Conservation (phyloP, 1,284 basidiomycete species). For the Anthracocystis panici-leucophaei region DNA sequence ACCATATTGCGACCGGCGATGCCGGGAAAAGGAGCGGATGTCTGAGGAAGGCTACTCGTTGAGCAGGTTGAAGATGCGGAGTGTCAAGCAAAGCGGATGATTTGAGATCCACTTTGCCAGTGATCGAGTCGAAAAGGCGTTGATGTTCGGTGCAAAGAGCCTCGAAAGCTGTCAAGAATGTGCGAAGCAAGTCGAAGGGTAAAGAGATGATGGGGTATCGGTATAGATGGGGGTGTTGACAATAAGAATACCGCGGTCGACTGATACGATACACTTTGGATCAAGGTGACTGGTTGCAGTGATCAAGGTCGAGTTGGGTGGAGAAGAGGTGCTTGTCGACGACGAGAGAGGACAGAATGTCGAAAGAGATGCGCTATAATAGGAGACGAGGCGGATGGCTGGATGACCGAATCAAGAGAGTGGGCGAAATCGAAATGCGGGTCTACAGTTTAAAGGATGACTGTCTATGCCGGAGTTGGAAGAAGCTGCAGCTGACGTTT, state of each 20-base stretch:
- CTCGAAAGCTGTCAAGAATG: not conserved
- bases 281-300: not conserved
- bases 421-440: conserved; percentile 1
- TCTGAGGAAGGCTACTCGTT: not conserved
- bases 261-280: not conserved
- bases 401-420: not conserved
- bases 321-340: not conserved
- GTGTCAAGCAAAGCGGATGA: not conserved
- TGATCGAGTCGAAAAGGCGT: too few relatives aligned
- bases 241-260: not conserved
- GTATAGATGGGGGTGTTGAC: not conserved
- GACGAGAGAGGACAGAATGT: not conserved
- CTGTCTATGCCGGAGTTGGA: conserved; percentile 1
- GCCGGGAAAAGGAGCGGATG: conserved; percentile 16
- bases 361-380: not conserved
- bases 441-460: conserved; percentile 6
- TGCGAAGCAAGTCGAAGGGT: not conserved
- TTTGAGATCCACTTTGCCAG: too few relatives aligned
- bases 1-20: conserved; percentile 49
- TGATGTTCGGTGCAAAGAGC: not conserved
- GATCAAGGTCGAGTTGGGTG: not conserved
- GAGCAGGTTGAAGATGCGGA: not conserved
- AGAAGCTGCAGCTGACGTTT: not conserved
- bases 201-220: not conserved
- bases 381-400: not conserved